Percentiles rank a stretch among this genome's conserved stretches.
These are phyloP conservation scores for Eudorina sp. DNA, from an alignment of 139 green algal species.

Conservation along the genomic window DNA sequence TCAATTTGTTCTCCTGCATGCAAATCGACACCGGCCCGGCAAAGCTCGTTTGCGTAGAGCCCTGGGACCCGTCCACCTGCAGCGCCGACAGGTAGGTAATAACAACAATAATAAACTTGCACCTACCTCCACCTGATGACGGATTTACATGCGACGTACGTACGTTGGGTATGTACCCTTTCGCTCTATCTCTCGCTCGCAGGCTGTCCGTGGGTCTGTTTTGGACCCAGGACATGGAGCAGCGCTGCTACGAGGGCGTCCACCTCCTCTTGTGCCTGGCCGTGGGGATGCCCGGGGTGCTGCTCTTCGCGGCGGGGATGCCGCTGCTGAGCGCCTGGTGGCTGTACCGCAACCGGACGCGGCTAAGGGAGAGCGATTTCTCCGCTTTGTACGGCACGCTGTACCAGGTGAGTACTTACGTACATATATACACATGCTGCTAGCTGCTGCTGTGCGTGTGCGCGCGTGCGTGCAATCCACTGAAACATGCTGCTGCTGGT, in stretches of 20 bases:
- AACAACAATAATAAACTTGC: too few species aligned
- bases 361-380: not conserved
- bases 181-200: too few species aligned
- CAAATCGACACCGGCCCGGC: conserved; percentile 7
- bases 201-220: conserved; percentile 5
- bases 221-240: conserved; percentile 21
- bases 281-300: conserved; percentile 5
- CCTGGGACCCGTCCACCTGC: conserved; percentile 10
- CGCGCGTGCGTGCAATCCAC: too few species aligned
- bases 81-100: not conserved
- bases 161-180: too few species aligned
- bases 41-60: not conserved
- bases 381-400: conserved; percentile 21
- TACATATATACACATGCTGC: too few species aligned
- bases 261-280: not conserved
- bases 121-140: too few species aligned
- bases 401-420: too few species aligned
- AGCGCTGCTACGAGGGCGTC: conserved; percentile 24
- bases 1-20: conserved; percentile 5
- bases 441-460: too few species aligned
- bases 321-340: conserved; percentile 38
- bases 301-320: conserved; percentile 33
- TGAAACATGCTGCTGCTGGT: too few species aligned
- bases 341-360: conserved; percentile 5
- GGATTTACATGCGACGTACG: too few species aligned